Percentiles rank a stretch among this genome's conserved stretches.
Conservation (phyloP, 805 yeast species). For the Candida ipomoeae region DNA sequence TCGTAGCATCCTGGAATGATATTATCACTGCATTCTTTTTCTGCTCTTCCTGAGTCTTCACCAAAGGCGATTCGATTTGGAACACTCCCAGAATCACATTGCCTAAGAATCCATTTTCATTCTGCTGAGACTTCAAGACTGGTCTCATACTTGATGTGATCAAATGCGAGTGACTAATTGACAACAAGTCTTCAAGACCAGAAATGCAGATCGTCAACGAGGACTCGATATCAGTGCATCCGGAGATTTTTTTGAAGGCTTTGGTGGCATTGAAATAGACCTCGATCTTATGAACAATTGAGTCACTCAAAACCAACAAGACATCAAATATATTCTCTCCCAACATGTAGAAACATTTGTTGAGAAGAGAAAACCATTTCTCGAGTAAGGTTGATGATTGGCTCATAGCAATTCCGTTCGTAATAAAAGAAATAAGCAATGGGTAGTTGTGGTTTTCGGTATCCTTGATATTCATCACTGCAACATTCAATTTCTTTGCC, state of each 20-base stretch:
- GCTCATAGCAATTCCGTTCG: slow-evolving; percentile 45
- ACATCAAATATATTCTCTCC: slow-evolving; percentile 52
- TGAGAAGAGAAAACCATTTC: slow-evolving; percentile 48
- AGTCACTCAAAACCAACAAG: slow-evolving; percentile 49
- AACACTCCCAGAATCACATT: slow-evolving; percentile 76
- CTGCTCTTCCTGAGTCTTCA: slow-evolving; percentile 46
- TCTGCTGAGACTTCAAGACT: slow-evolving; percentile 7
- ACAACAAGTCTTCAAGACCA: slow-evolving; percentile 66
- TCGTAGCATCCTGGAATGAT: slow-evolving; percentile 59
- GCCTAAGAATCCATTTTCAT: slow-evolving; percentile 56
- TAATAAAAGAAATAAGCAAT: slow-evolving; percentile 41
- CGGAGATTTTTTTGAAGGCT: slow-evolving; percentile 12
- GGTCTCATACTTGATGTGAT: slow-evolving; percentile 28
- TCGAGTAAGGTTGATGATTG: slow-evolving; percentile 41
- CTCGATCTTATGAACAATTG: slow-evolving; percentile 41
- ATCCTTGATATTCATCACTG: slow-evolving; percentile 29
- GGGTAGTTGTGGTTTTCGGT: slow-evolving; percentile 25
- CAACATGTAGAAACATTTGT: slow-evolving; percentile 49
- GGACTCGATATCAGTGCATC: slow-evolving; percentile 35
- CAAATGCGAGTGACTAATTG: slow-evolving; percentile 53
- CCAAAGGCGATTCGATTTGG: slow-evolving; percentile 61
- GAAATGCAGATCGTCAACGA: slow-evolving; percentile 44
- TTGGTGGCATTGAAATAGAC: slow-evolving; percentile 27
- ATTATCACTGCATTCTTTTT: slow-evolving; percentile 55
- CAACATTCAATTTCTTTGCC: slow-evolving; percentile 27